Conservation (phyloP, 2,329 filamentous ascomycete species). For the Dichotomopilus funicola region DNA sequence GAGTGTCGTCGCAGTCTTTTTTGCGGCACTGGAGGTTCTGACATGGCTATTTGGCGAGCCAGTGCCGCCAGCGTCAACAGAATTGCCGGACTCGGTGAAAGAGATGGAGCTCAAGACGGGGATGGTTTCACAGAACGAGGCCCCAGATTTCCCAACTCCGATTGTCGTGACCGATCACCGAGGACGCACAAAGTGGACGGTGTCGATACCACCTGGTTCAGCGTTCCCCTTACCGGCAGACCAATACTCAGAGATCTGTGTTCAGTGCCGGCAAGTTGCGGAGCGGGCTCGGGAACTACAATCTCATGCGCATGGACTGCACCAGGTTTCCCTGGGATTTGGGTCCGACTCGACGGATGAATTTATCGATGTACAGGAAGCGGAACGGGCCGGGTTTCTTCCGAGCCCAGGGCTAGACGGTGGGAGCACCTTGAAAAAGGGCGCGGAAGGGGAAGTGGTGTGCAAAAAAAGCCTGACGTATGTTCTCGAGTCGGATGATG, state of each 20-base stretch:
- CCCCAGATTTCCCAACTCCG: conserved; percentile 68
- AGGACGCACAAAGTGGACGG: conserved; percentile 68
- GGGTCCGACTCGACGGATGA: conserved; percentile 54
- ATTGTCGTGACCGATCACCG: conserved; percentile 60
- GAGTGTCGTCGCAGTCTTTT: conserved; percentile 33
- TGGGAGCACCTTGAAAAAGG: conserved; percentile 23
- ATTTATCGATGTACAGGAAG: conserved; percentile 70
- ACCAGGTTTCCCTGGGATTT: conserved; percentile 35
- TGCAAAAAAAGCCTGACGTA: conserved; percentile 72
- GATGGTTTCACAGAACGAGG: conserved; percentile 56
- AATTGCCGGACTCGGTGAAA: conserved; percentile 20
- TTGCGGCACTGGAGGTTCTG: conserved; percentile 45
- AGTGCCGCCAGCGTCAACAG: conserved; percentile 9
- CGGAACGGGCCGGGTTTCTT: conserved; percentile 58
- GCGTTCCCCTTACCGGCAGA: conserved; percentile 60
- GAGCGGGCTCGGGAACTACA: conserved; percentile 48
- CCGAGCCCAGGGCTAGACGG: conserved; percentile 34
- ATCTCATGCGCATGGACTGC: conserved; percentile 32
- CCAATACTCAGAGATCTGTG: conserved; percentile 65
- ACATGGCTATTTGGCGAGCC: conserved; percentile 22
- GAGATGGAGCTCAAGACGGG: conserved; percentile 58
- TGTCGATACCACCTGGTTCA: conserved; percentile 64
- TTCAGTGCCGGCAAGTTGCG: conserved; percentile 59
- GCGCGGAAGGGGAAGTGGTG: conserved; percentile 40
- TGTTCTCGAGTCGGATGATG: conserved; percentile 66